phyloP scores from a whole-genome alignment of 2,329 filamentous ascomycete species.

The Aspergillus sp. region DNA sequence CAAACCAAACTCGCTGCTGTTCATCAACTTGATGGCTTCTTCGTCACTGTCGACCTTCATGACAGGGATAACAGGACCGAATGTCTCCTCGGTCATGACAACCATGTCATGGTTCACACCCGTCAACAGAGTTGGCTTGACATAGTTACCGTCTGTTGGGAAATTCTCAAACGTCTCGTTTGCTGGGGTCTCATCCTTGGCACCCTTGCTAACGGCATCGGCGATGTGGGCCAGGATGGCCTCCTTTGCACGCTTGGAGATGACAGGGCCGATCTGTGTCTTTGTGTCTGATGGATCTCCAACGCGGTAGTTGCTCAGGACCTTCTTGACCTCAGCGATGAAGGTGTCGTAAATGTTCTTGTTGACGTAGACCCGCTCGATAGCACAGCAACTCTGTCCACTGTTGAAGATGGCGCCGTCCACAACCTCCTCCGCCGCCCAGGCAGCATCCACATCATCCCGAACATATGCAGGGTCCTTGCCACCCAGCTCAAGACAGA shows the following conservation, averaged over 20 bases:
- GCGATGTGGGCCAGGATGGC: conserved; percentile 73
- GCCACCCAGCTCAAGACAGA: conserved; percentile 87
- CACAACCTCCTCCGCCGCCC: conserved; percentile 91
- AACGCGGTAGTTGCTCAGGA: conserved; percentile 75
- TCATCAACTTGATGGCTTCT: conserved; percentile 83
- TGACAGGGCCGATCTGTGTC: conserved; percentile 82
- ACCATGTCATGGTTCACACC: conserved; percentile 76
- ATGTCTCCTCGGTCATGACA: conserved; percentile 92
- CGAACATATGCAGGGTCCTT: conserved; percentile 93
- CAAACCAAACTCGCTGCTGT: conserved; percentile 88
- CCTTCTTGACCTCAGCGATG: conserved; percentile 70
- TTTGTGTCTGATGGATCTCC: conserved; percentile 78
- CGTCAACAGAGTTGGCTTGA: conserved; percentile 77
- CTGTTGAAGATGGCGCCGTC: conserved; percentile 97
- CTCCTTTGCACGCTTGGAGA: conserved; percentile 74
- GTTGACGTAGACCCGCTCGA: conserved; percentile 89
- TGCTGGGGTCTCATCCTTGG: conserved; percentile 75
- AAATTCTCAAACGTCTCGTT: conserved; percentile 71
- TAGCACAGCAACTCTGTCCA: conserved; percentile 92
- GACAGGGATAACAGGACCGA: conserved; percentile 86
- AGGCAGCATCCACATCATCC: conserved; percentile 77
- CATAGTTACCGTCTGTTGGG: conserved; percentile 78
- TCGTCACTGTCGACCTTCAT: conserved; percentile 78
- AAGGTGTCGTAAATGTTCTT: conserved; percentile 80
- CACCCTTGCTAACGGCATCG: conserved; percentile 78